phyloP scores from a whole-genome alignment of 2,329 filamentous ascomycete genomes.

The Botrytis fabae region DNA sequence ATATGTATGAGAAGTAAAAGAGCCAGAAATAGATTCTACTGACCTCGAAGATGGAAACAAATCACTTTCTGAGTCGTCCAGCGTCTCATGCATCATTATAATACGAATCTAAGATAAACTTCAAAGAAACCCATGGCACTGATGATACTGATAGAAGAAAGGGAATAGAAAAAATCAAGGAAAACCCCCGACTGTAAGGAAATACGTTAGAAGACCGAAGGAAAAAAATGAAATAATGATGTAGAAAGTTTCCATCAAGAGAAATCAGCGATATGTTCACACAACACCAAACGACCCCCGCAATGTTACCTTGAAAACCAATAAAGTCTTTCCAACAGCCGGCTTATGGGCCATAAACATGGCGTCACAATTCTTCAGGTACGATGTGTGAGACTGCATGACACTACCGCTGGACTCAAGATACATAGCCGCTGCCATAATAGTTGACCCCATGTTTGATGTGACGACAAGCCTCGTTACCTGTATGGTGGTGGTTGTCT shows the following conservation, averaged over 20 bases:
- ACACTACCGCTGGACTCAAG: conserved; percentile 21
- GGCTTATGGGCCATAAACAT: conserved; percentile 19
- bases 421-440: conserved; percentile 23
- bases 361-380: conserved; percentile 20
- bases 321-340: conserved; percentile 22
- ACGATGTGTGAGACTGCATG: conserved; percentile 21
- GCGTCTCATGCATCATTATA: conserved; percentile 42
- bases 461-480: conserved; percentile 23
- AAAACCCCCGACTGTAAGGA: conserved; percentile 10
- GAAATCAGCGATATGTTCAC: conserved; percentile 23
- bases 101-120: conserved; percentile 30
- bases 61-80: conserved; percentile 38
- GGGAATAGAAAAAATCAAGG: conserved; percentile 31
- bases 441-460: conserved; percentile 23
- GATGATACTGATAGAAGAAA: conserved; percentile 31
- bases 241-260: conserved; percentile 23
- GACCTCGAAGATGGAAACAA: conserved; percentile 36
- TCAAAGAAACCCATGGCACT: conserved; percentile 24
- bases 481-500: conserved; percentile 21
- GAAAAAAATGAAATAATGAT: conserved; percentile 25
- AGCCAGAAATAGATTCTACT: conserved; percentile 28
- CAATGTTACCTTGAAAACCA: conserved; percentile 28
- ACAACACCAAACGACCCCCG: conserved; percentile 4
- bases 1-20: conserved; percentile 10
- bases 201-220: conserved; percentile 16